These are phyloP conservation scores for Musa itinerans DNA, from an alignment of 176 grass and related monocot genomes.

Conservation along the genomic window DNA sequence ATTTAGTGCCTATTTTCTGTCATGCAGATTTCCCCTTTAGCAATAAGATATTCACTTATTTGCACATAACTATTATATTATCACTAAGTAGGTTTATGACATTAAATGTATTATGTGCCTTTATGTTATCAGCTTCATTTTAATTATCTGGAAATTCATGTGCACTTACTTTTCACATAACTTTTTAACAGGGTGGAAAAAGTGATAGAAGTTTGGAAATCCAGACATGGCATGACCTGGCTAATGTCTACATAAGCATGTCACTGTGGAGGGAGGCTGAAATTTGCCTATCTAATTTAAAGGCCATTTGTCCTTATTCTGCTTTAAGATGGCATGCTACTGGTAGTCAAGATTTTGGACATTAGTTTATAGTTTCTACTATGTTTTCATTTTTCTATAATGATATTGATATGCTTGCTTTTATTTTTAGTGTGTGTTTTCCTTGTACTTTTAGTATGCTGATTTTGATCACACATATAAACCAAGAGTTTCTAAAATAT, in stretches of 20 bases:
- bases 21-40: too few relatives aligned
- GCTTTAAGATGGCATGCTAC: slow-evolving; percentile 60
- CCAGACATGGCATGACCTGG: slow-evolving; percentile 89
- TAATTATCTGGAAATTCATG: background rate
- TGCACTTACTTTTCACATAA: slow-evolving; percentile 20
- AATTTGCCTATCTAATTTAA: slow-evolving; percentile 62
- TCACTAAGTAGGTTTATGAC: too few relatives aligned
- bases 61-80: too few relatives aligned
- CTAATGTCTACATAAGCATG: slow-evolving; percentile 79
- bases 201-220: slow-evolving; percentile 68
- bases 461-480: too few relatives aligned
- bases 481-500: too few relatives aligned
- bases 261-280: slow-evolving; percentile 75
- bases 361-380: background rate
- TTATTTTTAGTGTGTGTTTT: too few relatives aligned
- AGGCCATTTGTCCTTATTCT: slow-evolving; percentile 42
- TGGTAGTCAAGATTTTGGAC: slow-evolving; percentile 33
- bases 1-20: too few relatives aligned
- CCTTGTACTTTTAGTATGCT: too few relatives aligned
- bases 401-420: background rate
- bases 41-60: too few relatives aligned
- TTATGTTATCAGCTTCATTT: slow-evolving; percentile 3
- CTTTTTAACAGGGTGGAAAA: slow-evolving; percentile 42
- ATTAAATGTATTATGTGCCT: background rate
- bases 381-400: background rate